These are phyloP conservation scores for Tricholoma saponaceum DNA, from an alignment of 768 basidiomycete species.

Conservation along the genomic window DNA sequence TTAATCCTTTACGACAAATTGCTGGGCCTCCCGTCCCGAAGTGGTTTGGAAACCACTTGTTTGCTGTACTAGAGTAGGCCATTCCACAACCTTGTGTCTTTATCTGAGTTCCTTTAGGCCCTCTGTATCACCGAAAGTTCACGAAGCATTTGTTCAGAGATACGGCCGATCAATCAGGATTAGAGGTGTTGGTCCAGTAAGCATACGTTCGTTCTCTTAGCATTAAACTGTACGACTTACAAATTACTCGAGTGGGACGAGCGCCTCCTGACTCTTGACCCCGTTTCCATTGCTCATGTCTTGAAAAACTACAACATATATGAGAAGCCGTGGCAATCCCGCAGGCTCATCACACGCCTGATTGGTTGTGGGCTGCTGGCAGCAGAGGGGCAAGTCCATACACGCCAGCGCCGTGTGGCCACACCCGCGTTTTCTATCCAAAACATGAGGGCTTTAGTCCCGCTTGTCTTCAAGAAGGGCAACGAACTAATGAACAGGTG, in stretches of 20 bases:
- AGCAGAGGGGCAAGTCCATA: constrained; percentile 75
- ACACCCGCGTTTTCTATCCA: constrained; percentile 80
- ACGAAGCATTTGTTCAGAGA: constrained; percentile 48
- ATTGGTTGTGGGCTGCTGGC: constrained; percentile 84
- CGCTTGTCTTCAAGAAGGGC: constrained; percentile 70
- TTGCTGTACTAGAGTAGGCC: constrained; percentile 54
- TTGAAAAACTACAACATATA: constrained; percentile 69
- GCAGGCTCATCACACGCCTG: constrained; percentile 66
- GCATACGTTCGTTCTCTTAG: constrained; percentile 24
- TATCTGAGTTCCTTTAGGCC: constrained; percentile 32
- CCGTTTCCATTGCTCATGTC: constrained; percentile 68
- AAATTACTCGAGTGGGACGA: constrained; percentile 57
- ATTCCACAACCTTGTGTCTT: not conserved
- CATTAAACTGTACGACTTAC: not conserved
- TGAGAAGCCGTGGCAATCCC: constrained; percentile 82
- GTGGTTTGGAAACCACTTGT: constrained; percentile 52
- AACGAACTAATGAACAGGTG: constrained; percentile 57
- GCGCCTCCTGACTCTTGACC: constrained; percentile 79
- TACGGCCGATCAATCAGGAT: constrained; percentile 73
- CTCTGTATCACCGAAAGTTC: constrained; percentile 45
- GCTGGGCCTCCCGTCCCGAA: constrained; percentile 55
- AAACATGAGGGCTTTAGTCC: constrained; percentile 67
- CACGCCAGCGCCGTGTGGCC: constrained; percentile 72
- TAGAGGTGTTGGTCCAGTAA: constrained; percentile 62
- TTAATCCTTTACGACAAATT: constrained; percentile 48